These are phyloP conservation scores for Lactarius vividus DNA, from an alignment of 768 basidiomycete genomes.

Conservation along the genomic window DNA sequence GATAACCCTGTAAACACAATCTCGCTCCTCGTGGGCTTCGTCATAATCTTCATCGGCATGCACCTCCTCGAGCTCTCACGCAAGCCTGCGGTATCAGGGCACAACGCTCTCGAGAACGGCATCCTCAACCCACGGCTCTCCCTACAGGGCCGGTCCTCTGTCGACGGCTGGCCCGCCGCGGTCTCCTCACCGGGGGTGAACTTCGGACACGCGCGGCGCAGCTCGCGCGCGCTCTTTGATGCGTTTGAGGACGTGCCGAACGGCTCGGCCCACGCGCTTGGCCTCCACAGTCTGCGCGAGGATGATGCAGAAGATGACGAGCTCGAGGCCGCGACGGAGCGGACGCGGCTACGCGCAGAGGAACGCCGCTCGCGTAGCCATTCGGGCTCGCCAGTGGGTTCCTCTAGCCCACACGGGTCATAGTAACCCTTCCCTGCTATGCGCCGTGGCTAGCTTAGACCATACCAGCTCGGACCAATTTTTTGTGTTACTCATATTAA, in stretches of 20 bases:
- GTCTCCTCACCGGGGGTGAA: conserved; percentile 34
- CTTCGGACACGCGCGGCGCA: conserved; percentile 46
- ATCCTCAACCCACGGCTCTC: conserved; percentile 77
- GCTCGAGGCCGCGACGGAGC: conserved; percentile 44
- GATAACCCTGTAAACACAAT: conserved; percentile 75
- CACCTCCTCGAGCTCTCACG: conserved; percentile 87
- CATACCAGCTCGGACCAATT: not conserved
- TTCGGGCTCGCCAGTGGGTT: conserved; percentile 11
- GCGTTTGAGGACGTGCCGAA: conserved; percentile 63
- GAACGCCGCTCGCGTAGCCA: conserved; percentile 22
- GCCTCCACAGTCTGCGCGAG: conserved; percentile 64
- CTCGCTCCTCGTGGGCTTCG: conserved; percentile 86
- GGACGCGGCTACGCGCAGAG: conserved; percentile 44
- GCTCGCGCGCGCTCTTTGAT: conserved; percentile 70
- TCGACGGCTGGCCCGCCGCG: conserved; percentile 68
- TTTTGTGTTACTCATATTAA: conserved; percentile 14
- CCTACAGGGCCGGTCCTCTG: conserved; percentile 74
- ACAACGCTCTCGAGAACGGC: conserved; percentile 60
- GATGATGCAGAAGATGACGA: conserved; percentile 54
- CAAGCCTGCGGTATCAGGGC: conserved; percentile 46
- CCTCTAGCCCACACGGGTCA: conserved; percentile 12
- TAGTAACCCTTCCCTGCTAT: not conserved
- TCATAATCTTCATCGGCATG: conserved; percentile 95
- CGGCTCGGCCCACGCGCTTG: conserved; percentile 41
- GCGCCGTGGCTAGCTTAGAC: conserved; percentile 1